Base-by-base conservation (phyloP, 169 alveolate species). In the Cryptosporidium tyzzeri region DNA sequence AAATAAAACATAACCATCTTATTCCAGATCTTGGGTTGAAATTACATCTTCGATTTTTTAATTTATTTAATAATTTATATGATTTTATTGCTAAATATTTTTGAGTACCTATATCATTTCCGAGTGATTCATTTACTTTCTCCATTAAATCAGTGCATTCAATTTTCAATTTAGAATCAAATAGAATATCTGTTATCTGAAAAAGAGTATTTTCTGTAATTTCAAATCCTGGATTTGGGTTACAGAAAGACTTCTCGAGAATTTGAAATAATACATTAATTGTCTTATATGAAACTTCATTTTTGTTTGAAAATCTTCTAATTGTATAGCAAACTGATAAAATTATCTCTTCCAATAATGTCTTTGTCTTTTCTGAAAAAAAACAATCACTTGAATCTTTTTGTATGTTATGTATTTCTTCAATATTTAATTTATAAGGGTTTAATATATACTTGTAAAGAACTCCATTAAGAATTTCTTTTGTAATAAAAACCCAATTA, bases 201-300 rank as follows among this genome's bases (percentile, higher is more conserved):
- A 80, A 80, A 59, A 80, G 89, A 14, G 89, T 62, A 41, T 50
- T 80, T n/a, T 80, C 89, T 58, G 89, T 35, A 18, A 80, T 45
- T 59, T 26, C 75, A 35, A 62, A 62, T 3, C 48, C 41, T 31
- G 71, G 71, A 31, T 29, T 65, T 31, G 50, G 31, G 16, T 65
- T 31, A 8, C 51, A 8, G 4, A 35, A 9, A 7, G 51, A 35
- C 29, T 80, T 80, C 35, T 80, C 80, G 10, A 80, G 23, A 18
- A 44, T 59, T 48, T 80, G 89, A 65, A 80, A 80, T 6, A 80
- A 35, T 37, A 59, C 16, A 41, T 65, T 67, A 65, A 80, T 80
- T 37, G 53, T 59, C 51, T 80, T 80, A 3, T 62, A 26, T 39
- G 89, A 59, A 41, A 80, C 75, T 39, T 62, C 89, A 26, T 7